These are phyloP conservation scores for Penicillium sp. DNA, from an alignment of 2,329 filamentous ascomycete genomes.

Conservation along the genomic window DNA sequence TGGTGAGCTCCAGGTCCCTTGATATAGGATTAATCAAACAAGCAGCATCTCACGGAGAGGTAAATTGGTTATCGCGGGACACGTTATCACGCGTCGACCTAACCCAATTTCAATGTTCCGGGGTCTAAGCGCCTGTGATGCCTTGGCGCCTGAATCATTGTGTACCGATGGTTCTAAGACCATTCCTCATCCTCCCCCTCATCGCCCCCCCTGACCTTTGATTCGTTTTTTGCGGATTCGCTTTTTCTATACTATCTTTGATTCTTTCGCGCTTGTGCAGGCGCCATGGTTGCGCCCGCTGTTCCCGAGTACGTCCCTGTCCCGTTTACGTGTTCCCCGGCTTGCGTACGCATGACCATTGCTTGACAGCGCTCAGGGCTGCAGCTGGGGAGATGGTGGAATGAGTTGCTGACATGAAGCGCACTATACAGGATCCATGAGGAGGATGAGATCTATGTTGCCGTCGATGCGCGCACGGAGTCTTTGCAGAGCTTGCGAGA, in stretches of 20 bases:
- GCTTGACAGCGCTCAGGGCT: conserved; percentile 2
- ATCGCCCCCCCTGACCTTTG: conserved; percentile 7
- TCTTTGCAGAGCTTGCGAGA: conserved; percentile 82
- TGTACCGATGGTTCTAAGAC: conserved; percentile 10
- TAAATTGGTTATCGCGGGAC: conserved; percentile 18
- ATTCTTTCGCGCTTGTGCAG: conserved; percentile 24
- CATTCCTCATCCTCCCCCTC: conserved; percentile 14
- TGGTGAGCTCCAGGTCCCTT: conserved; percentile 11
- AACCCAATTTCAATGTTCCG: conserved; percentile 11
- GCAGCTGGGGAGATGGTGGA: conserved; percentile 6
- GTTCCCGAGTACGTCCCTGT: conserved; percentile 68
- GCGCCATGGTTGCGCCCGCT: conserved; percentile 71
- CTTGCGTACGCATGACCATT: conserved; percentile 25
- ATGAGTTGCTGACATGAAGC: conserved; percentile 21
- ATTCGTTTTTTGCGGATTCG: conserved; percentile 1
- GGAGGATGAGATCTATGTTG: conserved; percentile 80
- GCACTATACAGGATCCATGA: conserved; percentile 75
- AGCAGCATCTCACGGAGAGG: conserved; percentile 25
- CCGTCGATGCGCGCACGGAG: conserved; percentile 90
- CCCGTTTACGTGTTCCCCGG: conserved; percentile 32
- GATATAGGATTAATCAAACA: not conserved
- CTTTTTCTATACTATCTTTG: conserved; percentile 2
- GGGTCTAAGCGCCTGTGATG: conserved; percentile 20
- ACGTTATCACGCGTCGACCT: conserved; percentile 19
- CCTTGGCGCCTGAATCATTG: conserved; percentile 24